A percentile compares a stretch with the other conserved stretches of the same genome.
These are phyloP conservation scores for Capsicum chinense DNA, from an alignment of 257 asterid species.

Conservation along the genomic window DNA sequence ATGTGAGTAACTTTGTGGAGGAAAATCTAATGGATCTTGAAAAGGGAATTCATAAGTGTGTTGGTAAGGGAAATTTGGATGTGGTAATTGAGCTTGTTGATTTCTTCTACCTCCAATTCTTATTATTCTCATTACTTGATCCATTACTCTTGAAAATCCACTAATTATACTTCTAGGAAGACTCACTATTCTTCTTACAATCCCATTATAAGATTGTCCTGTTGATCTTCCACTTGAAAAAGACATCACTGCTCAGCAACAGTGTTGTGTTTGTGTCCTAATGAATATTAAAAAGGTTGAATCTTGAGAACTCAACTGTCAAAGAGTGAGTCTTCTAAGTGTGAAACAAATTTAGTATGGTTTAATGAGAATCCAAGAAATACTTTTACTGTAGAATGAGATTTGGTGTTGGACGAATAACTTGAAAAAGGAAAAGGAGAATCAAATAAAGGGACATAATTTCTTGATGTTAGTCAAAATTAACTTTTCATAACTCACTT, in stretches of 20 bases:
- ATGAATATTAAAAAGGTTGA: not conserved
- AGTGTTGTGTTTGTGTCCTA: not conserved
- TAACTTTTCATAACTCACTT: constrained; percentile 5
- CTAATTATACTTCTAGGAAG: constrained; percentile 68
- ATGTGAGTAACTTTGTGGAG: constrained; percentile 8
- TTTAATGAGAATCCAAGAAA: constrained; percentile 24
- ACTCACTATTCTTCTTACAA: constrained; percentile 61
- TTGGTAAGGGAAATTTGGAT: constrained; percentile 42
- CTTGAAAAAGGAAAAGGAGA: not conserved
- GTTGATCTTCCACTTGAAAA: constrained; percentile 54
- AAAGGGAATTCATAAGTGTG: constrained; percentile 44
- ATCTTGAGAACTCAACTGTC: not conserved
- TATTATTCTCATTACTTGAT: constrained; percentile 63
- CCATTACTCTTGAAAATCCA: constrained; percentile 65
- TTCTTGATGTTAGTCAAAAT: constrained; percentile 23
- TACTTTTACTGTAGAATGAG: not conserved
- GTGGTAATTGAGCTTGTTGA: constrained; percentile 37
- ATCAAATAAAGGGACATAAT: not conserved
- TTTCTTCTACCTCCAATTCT: constrained; percentile 46
- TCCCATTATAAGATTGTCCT: constrained; percentile 42
- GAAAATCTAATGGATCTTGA: constrained; percentile 37
- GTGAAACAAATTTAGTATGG: not conserved
- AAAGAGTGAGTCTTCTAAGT: not conserved
- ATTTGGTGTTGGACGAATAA: not conserved
- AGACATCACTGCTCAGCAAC: not conserved